Conservation (phyloP, 139 green algal species). For the Diplosphaera chodatii region DNA sequence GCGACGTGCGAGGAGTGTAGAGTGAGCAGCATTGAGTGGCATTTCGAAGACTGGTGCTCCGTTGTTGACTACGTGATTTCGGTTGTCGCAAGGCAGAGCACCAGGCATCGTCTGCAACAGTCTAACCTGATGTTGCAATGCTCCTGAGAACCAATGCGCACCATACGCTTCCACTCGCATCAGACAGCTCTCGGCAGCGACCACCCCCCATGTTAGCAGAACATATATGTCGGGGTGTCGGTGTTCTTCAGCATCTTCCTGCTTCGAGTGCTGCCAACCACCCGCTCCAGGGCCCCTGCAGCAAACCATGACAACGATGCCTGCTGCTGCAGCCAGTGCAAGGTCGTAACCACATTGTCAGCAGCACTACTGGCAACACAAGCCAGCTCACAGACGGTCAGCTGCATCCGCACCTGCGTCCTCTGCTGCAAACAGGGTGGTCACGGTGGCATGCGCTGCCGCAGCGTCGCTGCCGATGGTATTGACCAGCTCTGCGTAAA, state of each 20-base stretch:
- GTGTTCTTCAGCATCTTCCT: constrained; percentile 55
- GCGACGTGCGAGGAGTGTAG: no score
- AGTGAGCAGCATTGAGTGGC: no score
- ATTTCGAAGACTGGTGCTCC: no score
- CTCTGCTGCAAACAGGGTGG: constrained; percentile 36
- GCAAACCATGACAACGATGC: constrained; percentile 37
- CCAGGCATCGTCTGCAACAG: no score
- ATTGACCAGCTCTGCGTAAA: constrained; percentile 80
- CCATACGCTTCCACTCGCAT: no score
- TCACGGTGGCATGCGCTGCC: constrained; percentile 38
- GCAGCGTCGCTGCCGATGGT: constrained; percentile 31
- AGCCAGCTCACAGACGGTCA: neutral
- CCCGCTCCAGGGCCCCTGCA: constrained; percentile 57
- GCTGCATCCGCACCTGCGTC: neutral
- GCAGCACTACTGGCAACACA: neutral
- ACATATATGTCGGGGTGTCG: constrained; percentile 63
- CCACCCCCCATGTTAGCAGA: constrained; percentile 28
- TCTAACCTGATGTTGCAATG: no score
- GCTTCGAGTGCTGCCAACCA: constrained; percentile 59
- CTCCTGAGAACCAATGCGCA: no score
- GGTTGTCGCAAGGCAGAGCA: no score
- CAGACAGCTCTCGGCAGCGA: no score
- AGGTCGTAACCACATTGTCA: neutral
- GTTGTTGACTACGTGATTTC: no score
- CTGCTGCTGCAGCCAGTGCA: neutral